Percentiles rank a stretch among this genome's conserved stretches.
Conservation (phyloP, 805 yeast genomes). For the Crinitomyces ghanaensis region DNA sequence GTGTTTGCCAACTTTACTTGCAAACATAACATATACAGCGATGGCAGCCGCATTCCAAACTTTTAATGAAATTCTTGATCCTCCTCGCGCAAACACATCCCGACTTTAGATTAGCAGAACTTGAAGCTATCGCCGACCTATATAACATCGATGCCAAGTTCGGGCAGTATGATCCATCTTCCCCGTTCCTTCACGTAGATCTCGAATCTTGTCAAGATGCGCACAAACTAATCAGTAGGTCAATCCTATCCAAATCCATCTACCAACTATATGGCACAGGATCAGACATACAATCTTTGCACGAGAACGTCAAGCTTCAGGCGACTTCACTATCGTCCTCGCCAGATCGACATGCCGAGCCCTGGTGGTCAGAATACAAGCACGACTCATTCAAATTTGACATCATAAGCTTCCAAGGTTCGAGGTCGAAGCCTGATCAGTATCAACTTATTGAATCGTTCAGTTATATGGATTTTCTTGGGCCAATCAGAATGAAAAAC, state of each 20-base stretch:
- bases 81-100: constrained; percentile 78
- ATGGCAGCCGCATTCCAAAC: too few relatives aligned
- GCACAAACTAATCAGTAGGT: constrained; percentile 44
- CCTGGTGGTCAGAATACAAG: constrained; percentile 28
- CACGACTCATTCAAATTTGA: constrained; percentile 66
- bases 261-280: constrained; percentile 85
- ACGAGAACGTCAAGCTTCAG: constrained; percentile 36
- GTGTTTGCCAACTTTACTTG: too few relatives aligned
- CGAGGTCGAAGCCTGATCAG: constrained; percentile 39
- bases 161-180: constrained; percentile 39
- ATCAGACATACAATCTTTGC: constrained; percentile 41
- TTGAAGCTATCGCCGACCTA: constrained; percentile 71
- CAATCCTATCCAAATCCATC: constrained; percentile 61
- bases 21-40: too few relatives aligned
- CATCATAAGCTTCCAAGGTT: constrained; percentile 65
- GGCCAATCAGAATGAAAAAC: constrained; percentile 64
- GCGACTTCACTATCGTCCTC: too few relatives aligned
- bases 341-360: constrained; percentile 18
- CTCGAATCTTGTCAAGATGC: constrained; percentile 64
- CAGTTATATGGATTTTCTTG: constrained; percentile 56
- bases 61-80: constrained; percentile 61
- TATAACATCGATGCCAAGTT: constrained; percentile 42
- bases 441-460: constrained; percentile 61
- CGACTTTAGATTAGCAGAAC: constrained; percentile 67
- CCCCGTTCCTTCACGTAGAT: constrained; percentile 63